Base-by-base conservation (phyloP, 1,284 basidiomycete genomes). In the Cutaneotrichosporon cavernicola region DNA sequence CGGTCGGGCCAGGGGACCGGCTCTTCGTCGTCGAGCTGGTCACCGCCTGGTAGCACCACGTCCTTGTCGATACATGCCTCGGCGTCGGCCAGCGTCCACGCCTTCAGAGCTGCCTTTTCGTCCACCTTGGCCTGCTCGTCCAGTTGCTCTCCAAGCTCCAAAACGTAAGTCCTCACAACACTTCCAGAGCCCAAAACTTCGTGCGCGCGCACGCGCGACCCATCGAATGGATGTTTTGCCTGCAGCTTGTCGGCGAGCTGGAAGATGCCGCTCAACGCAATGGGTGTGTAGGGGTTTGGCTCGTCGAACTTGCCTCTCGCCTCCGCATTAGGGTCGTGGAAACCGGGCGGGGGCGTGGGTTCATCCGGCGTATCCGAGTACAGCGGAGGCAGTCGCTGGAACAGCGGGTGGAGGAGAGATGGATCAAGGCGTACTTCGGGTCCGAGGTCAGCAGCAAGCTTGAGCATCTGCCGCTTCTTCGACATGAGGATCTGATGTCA, bases 301-400 rank as follows among this genome's bases (percentile, higher is more conserved):
- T 69, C 67, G 52, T 73, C 70, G 36, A 65, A 46, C 16, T 16
- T 34, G 16, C 52, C 16, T 22, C 18, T n/a, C 2, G 30, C 5
- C 9, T 60, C 56, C 5, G 7, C 11, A 8, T 36, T 36, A 13
- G 56, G 32, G 21, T 34, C 11, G 31, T 49, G n/a, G 40, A 30
- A 38, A 40, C 30, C 56, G 47, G 50, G 40, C 13, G 43, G 67
- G 18, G 58, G 69, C 26, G 7, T 30, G 11, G 62, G 69, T 47
- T 16, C 38, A 30, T 64, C 64, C 0, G 76, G 78, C 13, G 73
- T 76, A 56, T 80, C 80, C 18, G 80, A 73, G 79, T 82, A 81
- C 2, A 94, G 78, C 21, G 86, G 84, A 0, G 91, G 91, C 16
- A 94, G 77, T 18, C 85, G 82, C 46, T 87, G 88, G 21, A 95